A percentile compares a stretch with the other conserved stretches of the same genome.
phyloP scores from a whole-genome alignment of 2,329 filamentous ascomycete species.

The Fusarium sp. region DNA sequence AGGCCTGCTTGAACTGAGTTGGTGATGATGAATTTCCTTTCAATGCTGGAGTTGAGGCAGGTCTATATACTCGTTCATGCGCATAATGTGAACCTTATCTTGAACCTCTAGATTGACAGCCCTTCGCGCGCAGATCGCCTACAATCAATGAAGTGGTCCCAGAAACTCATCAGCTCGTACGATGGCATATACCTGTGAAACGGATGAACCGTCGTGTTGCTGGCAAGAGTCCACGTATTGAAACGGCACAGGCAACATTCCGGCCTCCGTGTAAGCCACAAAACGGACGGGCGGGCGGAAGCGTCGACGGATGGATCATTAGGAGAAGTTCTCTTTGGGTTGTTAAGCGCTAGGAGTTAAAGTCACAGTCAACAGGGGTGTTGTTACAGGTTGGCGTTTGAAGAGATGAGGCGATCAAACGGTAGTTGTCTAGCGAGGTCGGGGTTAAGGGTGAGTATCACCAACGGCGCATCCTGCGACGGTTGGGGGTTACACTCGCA shows the following conservation, averaged over 20 bases:
- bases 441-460: background rate
- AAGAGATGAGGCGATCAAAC: constrained; percentile 3
- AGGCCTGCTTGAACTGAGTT: constrained; percentile 24
- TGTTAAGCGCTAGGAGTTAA: background rate
- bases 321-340: background rate
- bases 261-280: constrained; percentile 1
- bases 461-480: background rate
- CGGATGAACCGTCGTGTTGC: constrained; percentile 5
- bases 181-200: constrained; percentile 29
- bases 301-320: background rate
- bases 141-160: constrained; percentile 18
- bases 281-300: background rate
- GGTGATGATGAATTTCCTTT: constrained; percentile 10
- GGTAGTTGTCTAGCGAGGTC: background rate
- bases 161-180: constrained; percentile 34
- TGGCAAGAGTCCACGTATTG: background rate
- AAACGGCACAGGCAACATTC: constrained; percentile 10
- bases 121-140: background rate
- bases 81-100: background rate
- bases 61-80: constrained; percentile 24
- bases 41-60: constrained; percentile 2
- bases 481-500: background rate
- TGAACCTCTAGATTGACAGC: background rate
- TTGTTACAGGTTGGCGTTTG: constrained; percentile 10
- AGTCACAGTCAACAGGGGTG: background rate